phyloP scores from a whole-genome alignment of 805 yeast species.

The Ogataea henricii region DNA sequence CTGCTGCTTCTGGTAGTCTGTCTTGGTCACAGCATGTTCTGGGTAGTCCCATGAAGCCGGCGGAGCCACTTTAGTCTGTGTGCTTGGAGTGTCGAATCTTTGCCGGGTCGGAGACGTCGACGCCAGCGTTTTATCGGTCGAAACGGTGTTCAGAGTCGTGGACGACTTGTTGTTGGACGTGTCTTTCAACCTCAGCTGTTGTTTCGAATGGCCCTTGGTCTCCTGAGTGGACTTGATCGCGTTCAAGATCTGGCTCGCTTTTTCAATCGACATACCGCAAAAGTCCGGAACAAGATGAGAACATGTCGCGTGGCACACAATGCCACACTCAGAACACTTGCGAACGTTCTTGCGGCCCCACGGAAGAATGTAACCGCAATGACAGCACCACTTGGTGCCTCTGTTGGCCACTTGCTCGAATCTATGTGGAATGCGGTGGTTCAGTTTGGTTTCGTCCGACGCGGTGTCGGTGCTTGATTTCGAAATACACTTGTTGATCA shows the following conservation, averaged over 20 bases:
- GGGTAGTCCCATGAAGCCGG: conserved; percentile 24
- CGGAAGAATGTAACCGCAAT: conserved; percentile 95
- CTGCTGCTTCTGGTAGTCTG: conserved; percentile 14
- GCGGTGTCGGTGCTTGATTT: conserved; percentile 70
- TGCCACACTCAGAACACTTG: conserved; percentile 91
- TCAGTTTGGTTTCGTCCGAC: conserved; percentile 76
- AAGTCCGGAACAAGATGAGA: conserved; percentile 95
- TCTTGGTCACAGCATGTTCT: conserved; percentile 27
- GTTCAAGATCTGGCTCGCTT: conserved; percentile 84
- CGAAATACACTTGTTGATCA: conserved; percentile 81
- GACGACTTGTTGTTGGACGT: conserved; percentile 15
- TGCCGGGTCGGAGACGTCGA: conserved; percentile 6
- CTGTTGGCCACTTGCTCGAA: conserved; percentile 89
- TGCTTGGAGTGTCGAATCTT: neutral
- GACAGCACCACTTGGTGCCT: conserved; percentile 99
- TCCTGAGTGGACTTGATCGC: conserved; percentile 77
- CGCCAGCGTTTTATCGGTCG: conserved; percentile 14
- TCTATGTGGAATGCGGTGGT: conserved; percentile 96
- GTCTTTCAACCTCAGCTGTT: neutral
- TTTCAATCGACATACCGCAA: conserved; percentile 98
- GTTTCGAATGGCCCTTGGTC: conserved; percentile 25
- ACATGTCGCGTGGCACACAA: conserved; percentile 92
- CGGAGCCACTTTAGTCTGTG: conserved; percentile 10
- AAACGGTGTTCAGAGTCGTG: conserved; percentile 14
- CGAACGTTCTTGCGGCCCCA: conserved; percentile 93